Percentiles rank a stretch among this genome's conserved stretches.
Evolutionary conservation across 768 basidiomycete genomes (phyloP).

Genomic region (Leccinum subtestaceum): DNA sequence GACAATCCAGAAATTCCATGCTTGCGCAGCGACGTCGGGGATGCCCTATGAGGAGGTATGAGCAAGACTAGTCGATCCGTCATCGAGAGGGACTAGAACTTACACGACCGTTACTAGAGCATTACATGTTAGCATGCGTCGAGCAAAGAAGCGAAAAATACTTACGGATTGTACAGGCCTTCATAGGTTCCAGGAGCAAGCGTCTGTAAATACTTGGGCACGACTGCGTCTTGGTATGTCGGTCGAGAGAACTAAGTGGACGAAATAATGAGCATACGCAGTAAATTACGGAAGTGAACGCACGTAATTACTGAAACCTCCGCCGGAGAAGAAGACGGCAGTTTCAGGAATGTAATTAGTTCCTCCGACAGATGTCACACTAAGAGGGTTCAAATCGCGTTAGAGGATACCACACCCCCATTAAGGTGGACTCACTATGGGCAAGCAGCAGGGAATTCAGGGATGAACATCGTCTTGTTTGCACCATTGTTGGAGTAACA

Average conservation of each 20-base stretch:
- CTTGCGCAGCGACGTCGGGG: constrained; percentile 69
- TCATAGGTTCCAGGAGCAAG: constrained; percentile 49
- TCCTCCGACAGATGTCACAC: constrained; percentile 75
- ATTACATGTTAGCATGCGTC: background rate
- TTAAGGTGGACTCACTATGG: constrained; percentile 41
- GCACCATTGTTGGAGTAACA: constrained; percentile 61
- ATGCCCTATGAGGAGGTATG: constrained; percentile 35
- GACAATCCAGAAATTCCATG: constrained; percentile 47
- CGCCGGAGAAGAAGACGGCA: constrained; percentile 61
- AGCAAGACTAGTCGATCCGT: background rate
- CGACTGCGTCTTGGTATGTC: constrained; percentile 47
- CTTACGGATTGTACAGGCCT: constrained; percentile 61
- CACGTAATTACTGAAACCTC: constrained; percentile 72
- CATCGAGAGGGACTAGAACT: constrained; percentile 13
- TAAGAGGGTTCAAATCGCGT: constrained; percentile 20
- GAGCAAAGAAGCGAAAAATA: background rate
- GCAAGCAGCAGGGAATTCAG: constrained; percentile 60
- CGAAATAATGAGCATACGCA: background rate
- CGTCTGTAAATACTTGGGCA: constrained; percentile 41
- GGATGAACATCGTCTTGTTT: constrained; percentile 53
- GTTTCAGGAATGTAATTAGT: constrained; percentile 59
- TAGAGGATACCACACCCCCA: background rate
- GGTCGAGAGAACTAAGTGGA: constrained; percentile 50
- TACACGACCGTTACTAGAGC: constrained; percentile 52
- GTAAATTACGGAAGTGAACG: constrained; percentile 6